Evolutionary conservation across 768 basidiomycete species (phyloP).

Genomic region (Leucogyrophana mollusca): DNA sequence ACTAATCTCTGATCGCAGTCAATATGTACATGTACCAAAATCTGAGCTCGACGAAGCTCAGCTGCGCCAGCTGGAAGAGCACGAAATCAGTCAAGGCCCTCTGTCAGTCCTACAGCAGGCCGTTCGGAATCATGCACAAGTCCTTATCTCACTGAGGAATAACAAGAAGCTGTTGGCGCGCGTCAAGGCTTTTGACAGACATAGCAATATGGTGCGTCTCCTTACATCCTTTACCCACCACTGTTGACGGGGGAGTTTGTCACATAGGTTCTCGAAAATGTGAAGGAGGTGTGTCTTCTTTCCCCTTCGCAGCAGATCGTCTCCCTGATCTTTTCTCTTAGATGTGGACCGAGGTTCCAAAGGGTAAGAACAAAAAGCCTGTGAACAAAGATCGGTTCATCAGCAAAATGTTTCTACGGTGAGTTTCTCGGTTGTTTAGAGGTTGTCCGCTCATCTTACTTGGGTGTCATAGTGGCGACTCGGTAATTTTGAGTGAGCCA

Average conservation of each 20-base stretch:
- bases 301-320: slow-evolving; percentile 1
- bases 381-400: slow-evolving; percentile 99
- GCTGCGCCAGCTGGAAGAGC: slow-evolving; percentile 93
- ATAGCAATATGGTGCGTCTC: slow-evolving; percentile 90
- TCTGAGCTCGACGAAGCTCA: slow-evolving; percentile 98
- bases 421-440: slow-evolving; percentile 20
- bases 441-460: slow-evolving; percentile 9
- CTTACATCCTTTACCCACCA: not conserved
- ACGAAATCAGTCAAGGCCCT: slow-evolving; percentile 98
- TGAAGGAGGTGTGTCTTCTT: slow-evolving; percentile 78
- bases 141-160: slow-evolving; percentile 94
- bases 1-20: slow-evolving; percentile 48
- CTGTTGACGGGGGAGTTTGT: slow-evolving; percentile 9
- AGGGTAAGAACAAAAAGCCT: slow-evolving; percentile 98
- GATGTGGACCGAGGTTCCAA: slow-evolving; percentile 99
- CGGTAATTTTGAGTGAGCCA: slow-evolving; percentile 90
- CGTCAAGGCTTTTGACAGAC: slow-evolving; percentile 98
- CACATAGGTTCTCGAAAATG: slow-evolving; percentile 90
- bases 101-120: slow-evolving; percentile 95
- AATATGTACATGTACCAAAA: slow-evolving; percentile 95
- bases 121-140: slow-evolving; percentile 96
- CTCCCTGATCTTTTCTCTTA: slow-evolving; percentile 30
- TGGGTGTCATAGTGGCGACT: slow-evolving; percentile 71
- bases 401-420: slow-evolving; percentile 98
- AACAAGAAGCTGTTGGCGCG: slow-evolving; percentile 96